A percentile compares a stretch with the other conserved stretches of the same genome.
These are phyloP conservation scores for Cardamine occulta DNA, from an alignment of 345 rosid species.

Conservation along the genomic window DNA sequence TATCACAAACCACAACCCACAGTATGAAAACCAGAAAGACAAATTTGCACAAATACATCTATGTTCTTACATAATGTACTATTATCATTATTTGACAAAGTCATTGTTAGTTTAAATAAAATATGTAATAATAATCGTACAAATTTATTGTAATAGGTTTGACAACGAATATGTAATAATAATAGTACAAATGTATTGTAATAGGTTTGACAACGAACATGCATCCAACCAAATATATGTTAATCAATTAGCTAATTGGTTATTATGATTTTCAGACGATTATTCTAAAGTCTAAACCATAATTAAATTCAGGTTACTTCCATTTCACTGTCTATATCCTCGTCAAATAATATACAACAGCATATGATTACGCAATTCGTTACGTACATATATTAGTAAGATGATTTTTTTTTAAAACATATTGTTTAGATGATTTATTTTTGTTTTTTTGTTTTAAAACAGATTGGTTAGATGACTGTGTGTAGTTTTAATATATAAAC, in stretches of 20 bases:
- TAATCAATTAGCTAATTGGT: constrained; percentile 2
- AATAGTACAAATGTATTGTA: background rate
- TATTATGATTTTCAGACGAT: background rate
- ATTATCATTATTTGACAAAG: background rate
- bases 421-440: background rate
- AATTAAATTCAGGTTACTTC: background rate
- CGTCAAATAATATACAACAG: constrained; percentile 11
- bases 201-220: constrained; percentile 32
- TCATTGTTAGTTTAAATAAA: background rate
- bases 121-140: background rate
- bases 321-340: constrained; percentile 4
- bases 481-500: background rate
- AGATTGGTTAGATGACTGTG: background rate
- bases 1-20: background rate
- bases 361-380: constrained; percentile 34
- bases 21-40: background rate
- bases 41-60: background rate
- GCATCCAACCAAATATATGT: constrained; percentile 16
- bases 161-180: constrained; percentile 30
- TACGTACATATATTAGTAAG: constrained; percentile 4
- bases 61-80: background rate
- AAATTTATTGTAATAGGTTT: constrained; percentile 8
- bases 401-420: background rate
- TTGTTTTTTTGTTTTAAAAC: too few relatives aligned
- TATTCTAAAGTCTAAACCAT: background rate